Base-by-base conservation (phyloP, 2,329 filamentous ascomycete genomes). In the Monilinia vaccinii-corymbosi region DNA sequence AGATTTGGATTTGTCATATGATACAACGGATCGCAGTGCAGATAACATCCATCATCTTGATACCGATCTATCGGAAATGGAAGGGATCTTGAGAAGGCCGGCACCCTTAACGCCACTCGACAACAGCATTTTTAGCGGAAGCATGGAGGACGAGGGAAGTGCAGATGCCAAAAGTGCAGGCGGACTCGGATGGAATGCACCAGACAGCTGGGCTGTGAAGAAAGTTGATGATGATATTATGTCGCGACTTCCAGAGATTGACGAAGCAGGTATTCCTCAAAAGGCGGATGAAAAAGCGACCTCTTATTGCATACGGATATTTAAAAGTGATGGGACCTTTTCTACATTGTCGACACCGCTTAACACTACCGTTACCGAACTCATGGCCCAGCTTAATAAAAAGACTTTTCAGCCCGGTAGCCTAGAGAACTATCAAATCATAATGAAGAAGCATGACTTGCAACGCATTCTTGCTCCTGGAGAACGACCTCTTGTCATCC, bases 151-250 rank as follows among this genome's bases (percentile, higher is more conserved):
- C 32, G 78, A 82, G 28, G 65, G 64, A 2, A 71, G 68, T 38
- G 47, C 61, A n/a, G 65, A 71, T 44, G 62, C 65, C n/a, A 65
- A 69, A 31, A 65, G 53, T 44, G 67, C 63, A 23, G 63, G 64
- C 32, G 65, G 62, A 18, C 85, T 86, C 1, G 83, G 84, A 4
- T 99, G 93, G 93, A 89, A 95, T 72, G 92, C 92, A 4, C 93
- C 94, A 1, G 93, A 97, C 73, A 97, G 92, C 72, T 99, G 94
- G 94, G 91, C 89, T 55, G 93, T 97, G 31, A 89, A 89, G 66
- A 86, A 85, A 62, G 79, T 79, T 48, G 83, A 82, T 9, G 86
- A 91, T 66, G 87, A 90, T 58, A 81, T 81, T 63, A 77, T 79
- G 56, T 73, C 75, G 65, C 81, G 77, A 66, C 75, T 71, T 5